Conservation (phyloP, 352 stramenopile genomes). For the Pythium brachiatum region DNA sequence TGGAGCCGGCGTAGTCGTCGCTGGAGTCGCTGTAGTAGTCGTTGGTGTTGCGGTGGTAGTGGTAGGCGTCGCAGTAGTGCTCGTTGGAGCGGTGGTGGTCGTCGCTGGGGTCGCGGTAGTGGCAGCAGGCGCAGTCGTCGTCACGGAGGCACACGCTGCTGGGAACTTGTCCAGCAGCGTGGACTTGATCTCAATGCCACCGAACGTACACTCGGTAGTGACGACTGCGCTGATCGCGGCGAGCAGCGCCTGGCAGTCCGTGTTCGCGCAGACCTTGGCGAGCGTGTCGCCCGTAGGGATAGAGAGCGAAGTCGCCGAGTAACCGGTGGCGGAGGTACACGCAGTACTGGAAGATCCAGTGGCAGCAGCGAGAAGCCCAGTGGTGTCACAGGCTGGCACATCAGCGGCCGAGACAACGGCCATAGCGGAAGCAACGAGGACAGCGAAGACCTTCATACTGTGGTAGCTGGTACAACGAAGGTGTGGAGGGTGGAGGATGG, state of each 20-base stretch:
- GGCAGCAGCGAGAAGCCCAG: background rate
- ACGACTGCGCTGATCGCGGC: slow-evolving; percentile 13
- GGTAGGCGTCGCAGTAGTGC: background rate
- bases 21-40: background rate
- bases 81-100: background rate
- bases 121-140: slow-evolving; percentile 3
- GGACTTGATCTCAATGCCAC: slow-evolving; percentile 11
- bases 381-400: slow-evolving; percentile 11
- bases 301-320: slow-evolving; percentile 7
- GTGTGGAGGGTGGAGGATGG: background rate
- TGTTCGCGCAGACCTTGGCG: slow-evolving; percentile 26
- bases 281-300: slow-evolving; percentile 15
- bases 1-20: background rate
- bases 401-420: slow-evolving; percentile 15
- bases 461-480: no score
- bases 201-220: slow-evolving; percentile 16
- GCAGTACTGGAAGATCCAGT: background rate
- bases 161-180: slow-evolving; percentile 23
- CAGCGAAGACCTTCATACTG: slow-evolving; percentile 21
- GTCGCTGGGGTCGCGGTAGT: background rate
- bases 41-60: background rate
- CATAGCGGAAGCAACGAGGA: slow-evolving; percentile 10
- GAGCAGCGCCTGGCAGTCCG: slow-evolving; percentile 27
- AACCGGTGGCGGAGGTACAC: slow-evolving; percentile 14
- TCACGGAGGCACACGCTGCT: slow-evolving; percentile 4